A percentile compares a stretch with the other conserved stretches of the same genome.
phyloP scores from a whole-genome alignment of 768 basidiomycete species.

The Lactarius deliciosus region DNA sequence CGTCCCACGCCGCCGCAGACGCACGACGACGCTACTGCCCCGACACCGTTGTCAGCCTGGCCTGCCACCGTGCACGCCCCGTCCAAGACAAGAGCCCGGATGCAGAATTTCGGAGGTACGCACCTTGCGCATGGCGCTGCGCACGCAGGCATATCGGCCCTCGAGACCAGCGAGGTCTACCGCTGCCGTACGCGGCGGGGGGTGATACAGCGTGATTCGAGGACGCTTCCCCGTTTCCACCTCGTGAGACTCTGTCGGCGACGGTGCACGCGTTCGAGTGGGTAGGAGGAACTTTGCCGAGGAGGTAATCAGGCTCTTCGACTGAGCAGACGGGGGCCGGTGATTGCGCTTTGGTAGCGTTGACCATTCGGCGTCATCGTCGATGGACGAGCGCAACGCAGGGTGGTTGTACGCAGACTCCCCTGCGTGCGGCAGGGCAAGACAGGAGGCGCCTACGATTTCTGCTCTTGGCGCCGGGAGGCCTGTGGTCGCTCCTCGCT shows the following conservation, averaged over 20 bases:
- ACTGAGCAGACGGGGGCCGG: not conserved
- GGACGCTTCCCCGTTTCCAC: slow-evolving; percentile 12
- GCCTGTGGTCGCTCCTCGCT: not conserved
- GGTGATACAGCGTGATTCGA: slow-evolving; percentile 21
- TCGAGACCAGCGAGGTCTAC: slow-evolving; percentile 16
- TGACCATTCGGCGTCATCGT: slow-evolving; percentile 22
- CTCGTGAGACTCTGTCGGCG: slow-evolving; percentile 1
- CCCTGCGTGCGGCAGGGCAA: not conserved
- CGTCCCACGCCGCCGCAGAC: slow-evolving; percentile 31
- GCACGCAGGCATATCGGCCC: slow-evolving; percentile 17
- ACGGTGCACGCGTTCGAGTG: not conserved
- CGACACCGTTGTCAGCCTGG: slow-evolving; percentile 7
- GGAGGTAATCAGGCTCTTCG: not conserved
- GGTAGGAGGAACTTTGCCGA: slow-evolving; percentile 25
- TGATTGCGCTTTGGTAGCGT: slow-evolving; percentile 20
- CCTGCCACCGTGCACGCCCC: not conserved
- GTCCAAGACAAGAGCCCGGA: not conserved
- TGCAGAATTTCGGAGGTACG: not conserved
- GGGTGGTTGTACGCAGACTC: slow-evolving; percentile 22
- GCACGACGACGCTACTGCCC: slow-evolving; percentile 37
- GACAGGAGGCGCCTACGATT: not conserved
- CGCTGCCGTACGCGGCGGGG: slow-evolving; percentile 20
- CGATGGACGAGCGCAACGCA: not conserved
- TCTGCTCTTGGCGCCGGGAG: not conserved
- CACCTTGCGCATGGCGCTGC: slow-evolving; percentile 24